Base-by-base conservation (phyloP, 2,329 filamentous ascomycete species). In the Fusarium pseudonygamai region DNA sequence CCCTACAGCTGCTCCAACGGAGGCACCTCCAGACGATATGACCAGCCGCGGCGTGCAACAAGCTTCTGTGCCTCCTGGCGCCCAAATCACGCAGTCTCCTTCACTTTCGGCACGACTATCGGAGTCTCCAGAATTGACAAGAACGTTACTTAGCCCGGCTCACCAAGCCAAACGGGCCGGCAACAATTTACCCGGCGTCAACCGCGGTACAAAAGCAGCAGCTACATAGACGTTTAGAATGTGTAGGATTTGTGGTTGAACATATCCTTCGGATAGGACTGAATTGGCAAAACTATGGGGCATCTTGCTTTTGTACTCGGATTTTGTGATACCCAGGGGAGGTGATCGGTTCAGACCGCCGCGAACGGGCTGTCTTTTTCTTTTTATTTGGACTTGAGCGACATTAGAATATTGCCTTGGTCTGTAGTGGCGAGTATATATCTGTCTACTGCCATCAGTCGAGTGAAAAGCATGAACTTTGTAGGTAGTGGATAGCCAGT, bases 91-190 rank as follows among this genome's bases (percentile, higher is more conserved):
- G 18, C 73, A 77, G 50, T 79, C 81, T 39, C 77, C 80, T 26
- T 76, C 77, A 32, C 52, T 78, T 20, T 58, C 78, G 15, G 75
- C 67, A 47, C 77, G 77, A 16, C 64, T 79, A 37, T 83, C 84
- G 15, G 84, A 82, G 36, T 86, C 85, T 2, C 84, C 85, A n/a
- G 84, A 87, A 72, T 75, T 86, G 67, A 80, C 84, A 49, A 81
- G 84, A 60, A 81, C 81, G 30, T 76, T 80, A 42, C 64, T 81
- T 28, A 82, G 80, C 62, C 75, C 79, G 20, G 73, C 76, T 43
- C 76, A 78, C 24, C 79, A 81, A 62, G 77, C 78, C 74, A 83
- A 82, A 66, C 78, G 80, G 37, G 78, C 81, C 12, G 68, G 76
- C 40, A 80, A 75, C 47, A 75, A 26, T 39, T 26, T 82, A 53